Evolutionary conservation across 495 filamentous ascomycete genomes (phyloP).

Genomic region (Hyaloscypha bicolor): DNA sequence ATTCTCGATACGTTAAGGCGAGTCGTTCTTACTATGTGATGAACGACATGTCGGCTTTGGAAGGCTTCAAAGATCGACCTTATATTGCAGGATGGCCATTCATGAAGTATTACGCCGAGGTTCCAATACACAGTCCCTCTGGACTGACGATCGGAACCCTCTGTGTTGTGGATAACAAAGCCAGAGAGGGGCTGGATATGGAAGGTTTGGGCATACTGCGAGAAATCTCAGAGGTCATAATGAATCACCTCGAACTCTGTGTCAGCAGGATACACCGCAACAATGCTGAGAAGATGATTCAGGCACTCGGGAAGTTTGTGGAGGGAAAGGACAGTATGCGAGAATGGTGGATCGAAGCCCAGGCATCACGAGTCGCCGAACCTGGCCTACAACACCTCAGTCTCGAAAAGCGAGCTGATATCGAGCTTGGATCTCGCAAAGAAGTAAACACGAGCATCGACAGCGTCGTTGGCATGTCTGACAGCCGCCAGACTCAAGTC

Average conservation of each 20-base stretch:
- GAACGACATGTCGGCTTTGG: slow-evolving; percentile 38
- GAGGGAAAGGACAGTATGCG: slow-evolving; percentile 25
- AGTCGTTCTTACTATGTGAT: slow-evolving; percentile 26
- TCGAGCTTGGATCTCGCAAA: slow-evolving; percentile 4
- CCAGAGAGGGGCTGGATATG: slow-evolving; percentile 34
- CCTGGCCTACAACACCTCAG: not conserved
- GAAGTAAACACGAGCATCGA: not conserved
- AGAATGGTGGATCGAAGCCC: slow-evolving; percentile 18
- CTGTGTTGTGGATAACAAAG: slow-evolving; percentile 37
- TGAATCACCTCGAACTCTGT: slow-evolving; percentile 43
- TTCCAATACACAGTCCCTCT: slow-evolving; percentile 35
- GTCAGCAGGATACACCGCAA: slow-evolving; percentile 36
- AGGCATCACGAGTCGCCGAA: not conserved
- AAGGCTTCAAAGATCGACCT: slow-evolving; percentile 33
- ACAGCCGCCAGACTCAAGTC: not conserved
- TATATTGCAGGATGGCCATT: slow-evolving; percentile 35
- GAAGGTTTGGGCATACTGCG: slow-evolving; percentile 35
- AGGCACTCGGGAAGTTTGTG: slow-evolving; percentile 37
- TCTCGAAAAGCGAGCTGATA: slow-evolving; percentile 5
- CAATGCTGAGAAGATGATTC: slow-evolving; percentile 28
- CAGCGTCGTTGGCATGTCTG: not conserved
- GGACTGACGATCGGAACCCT: slow-evolving; percentile 37
- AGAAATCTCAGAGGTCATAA: slow-evolving; percentile 42
- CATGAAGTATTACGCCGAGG: slow-evolving; percentile 36
- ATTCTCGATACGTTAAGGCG: not conserved